A percentile compares a stretch with the other conserved stretches of the same genome.
These are phyloP conservation scores for Tetracladium setigerum DNA, from an alignment of 495 filamentous ascomycete species.

Conservation along the genomic window DNA sequence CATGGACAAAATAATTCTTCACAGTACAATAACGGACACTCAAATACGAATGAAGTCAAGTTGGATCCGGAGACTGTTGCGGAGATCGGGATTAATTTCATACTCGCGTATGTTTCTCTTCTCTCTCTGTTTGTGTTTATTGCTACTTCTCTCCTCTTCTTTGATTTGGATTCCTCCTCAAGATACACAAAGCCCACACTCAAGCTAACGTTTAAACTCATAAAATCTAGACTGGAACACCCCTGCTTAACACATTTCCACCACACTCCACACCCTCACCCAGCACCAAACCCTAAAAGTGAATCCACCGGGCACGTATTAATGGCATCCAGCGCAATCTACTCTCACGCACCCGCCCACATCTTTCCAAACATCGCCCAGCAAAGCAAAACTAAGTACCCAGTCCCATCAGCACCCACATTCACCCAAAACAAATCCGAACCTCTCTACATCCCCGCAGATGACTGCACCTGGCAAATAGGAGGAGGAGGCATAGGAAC, in stretches of 20 bases:
- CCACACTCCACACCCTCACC: not conserved
- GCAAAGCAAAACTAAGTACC: not conserved
- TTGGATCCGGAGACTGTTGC: no score
- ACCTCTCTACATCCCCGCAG: no score
- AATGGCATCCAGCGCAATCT: conserved; percentile 33
- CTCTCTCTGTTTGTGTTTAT: no score
- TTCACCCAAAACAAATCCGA: not conserved
- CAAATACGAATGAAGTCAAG: no score
- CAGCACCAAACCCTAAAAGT: conserved; percentile 1
- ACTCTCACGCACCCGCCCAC: conserved; percentile 11
- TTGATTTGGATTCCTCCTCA: not conserved
- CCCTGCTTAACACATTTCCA: conserved; percentile 41
- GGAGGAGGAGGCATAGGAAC: not conserved
- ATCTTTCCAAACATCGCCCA: conserved; percentile 4
- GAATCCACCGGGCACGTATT: conserved; percentile 34
- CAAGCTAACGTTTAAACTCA: not conserved
- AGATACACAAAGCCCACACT: not conserved
- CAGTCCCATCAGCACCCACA: not conserved
- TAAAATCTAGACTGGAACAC: conserved; percentile 34
- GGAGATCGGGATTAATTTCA: conserved; percentile 38
- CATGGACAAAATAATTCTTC: no score
- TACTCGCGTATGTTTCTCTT: conserved; percentile 32
- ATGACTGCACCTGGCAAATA: no score
- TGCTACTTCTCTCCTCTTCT: no score
- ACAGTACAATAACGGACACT: no score